A percentile compares a stretch with the other conserved stretches of the same genome.
phyloP scores from a whole-genome alignment of 805 yeast species.

The Lachancea sp. region DNA sequence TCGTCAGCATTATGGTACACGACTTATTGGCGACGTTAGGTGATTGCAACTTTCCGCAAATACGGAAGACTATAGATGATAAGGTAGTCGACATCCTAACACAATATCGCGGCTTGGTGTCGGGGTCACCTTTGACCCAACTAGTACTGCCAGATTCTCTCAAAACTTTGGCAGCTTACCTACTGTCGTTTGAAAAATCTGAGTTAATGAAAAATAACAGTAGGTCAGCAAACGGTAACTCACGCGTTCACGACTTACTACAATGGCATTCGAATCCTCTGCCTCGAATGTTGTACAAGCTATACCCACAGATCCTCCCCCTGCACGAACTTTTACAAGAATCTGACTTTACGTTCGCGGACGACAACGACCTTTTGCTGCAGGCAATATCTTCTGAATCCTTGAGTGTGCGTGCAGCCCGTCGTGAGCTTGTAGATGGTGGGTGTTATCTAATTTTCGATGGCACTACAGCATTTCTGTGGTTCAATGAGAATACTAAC shows the following conservation, averaged over 20 bases:
- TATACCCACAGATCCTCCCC: constrained; percentile 77
- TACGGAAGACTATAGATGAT: constrained; percentile 46
- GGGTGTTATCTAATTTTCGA: constrained; percentile 77
- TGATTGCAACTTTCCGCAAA: constrained; percentile 41
- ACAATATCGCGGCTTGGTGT: constrained; percentile 46
- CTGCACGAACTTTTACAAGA: constrained; percentile 55
- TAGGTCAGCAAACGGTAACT: constrained; percentile 47
- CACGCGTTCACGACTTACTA: constrained; percentile 44
- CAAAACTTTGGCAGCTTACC: constrained; percentile 58
- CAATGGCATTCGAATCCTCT: constrained; percentile 46
- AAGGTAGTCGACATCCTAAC: constrained; percentile 52
- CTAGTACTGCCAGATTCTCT: constrained; percentile 78
- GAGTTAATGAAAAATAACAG: constrained; percentile 44
- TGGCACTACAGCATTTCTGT: constrained; percentile 52
- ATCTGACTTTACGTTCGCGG: constrained; percentile 46
- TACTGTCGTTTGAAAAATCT: constrained; percentile 65
- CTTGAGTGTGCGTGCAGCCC: constrained; percentile 37
- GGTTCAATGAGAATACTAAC: constrained; percentile 66
- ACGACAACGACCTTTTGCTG: constrained; percentile 38
- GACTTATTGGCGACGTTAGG: constrained; percentile 39
- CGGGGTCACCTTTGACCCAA: constrained; percentile 47
- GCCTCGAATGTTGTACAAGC: constrained; percentile 49
- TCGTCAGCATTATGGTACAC: constrained; percentile 47
- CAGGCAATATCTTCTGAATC: constrained; percentile 42
- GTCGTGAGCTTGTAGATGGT: constrained; percentile 43